Evolutionary conservation across 2,329 filamentous ascomycete species (phyloP), one percentile per base, ranked within the genome.

Genomic region (Fusarium sp.): DNA sequence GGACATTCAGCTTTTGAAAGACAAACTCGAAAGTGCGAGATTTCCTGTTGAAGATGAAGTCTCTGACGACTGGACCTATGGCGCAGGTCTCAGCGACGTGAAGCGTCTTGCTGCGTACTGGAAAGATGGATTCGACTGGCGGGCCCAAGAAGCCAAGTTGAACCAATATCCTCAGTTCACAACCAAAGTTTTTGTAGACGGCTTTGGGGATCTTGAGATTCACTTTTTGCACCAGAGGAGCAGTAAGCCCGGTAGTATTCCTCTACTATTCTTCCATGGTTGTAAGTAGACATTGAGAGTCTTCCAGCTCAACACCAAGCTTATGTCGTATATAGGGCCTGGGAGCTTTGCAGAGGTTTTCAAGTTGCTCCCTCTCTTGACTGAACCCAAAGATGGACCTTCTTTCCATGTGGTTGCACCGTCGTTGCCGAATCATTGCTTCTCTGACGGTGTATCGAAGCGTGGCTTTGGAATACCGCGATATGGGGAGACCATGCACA

Each of bases 321-420:
- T 25, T 3, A 25, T 25, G 8, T 25, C 25, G 2, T 25, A 16
- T 47, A 13, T 3, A 48, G 45, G 46, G 46, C 55, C 55, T 16
- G 55, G 44, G 7, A 57, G 25, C 8, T 51, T 57, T 30, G 22
- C 30, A 12, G 55, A 57, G 5, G 55, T 57, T n/a, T 37, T 48
- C 2, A 49, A 22, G 25, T 41, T 57, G 3, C 24, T 57, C 6
- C 25, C 47, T 25, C 14, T 37, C 2, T 7, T 57, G 16, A 48
- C 37, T 16, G 55, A 51, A 7, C 18, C 30, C 1, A 22, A 47
- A 1, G 32, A 27, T n/a, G 34, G 55, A 16, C 45, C 55, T 8
- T 51, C 24, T 1, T 57, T 57, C 1, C 45, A 57, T 20, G 27
- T 57, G 7, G 25, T 57, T 8, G 45, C 55, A 0, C 55, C 55